These are phyloP conservation scores for Scedosporium aurantiacum DNA, from an alignment of 2,329 filamentous ascomycete species.

Conservation along the genomic window DNA sequence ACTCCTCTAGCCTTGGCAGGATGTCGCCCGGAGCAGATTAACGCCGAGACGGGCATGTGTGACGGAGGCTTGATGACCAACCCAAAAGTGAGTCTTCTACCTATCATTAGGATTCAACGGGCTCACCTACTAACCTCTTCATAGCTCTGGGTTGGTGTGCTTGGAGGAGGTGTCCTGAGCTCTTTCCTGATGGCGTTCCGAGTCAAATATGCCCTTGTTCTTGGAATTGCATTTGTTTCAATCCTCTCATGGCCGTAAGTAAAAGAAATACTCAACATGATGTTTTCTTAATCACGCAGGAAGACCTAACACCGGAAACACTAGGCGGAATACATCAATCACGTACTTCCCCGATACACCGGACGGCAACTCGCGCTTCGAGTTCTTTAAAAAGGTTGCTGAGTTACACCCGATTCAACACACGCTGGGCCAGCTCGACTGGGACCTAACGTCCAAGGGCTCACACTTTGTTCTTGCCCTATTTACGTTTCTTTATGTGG, in stretches of 20 bases:
- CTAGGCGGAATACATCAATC: conserved; percentile 51
- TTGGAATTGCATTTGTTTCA: conserved; percentile 61
- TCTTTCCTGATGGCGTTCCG: conserved; percentile 71
- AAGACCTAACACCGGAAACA: not conserved
- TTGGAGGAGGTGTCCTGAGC: conserved; percentile 68
- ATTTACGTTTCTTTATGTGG: conserved; percentile 82
- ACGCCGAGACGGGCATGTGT: conserved; percentile 37
- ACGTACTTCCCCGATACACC: conserved; percentile 61
- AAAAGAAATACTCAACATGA: conserved; percentile 10
- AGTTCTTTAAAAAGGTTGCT: conserved; percentile 64
- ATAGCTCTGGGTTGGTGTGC: conserved; percentile 64
- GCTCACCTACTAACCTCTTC: not conserved
- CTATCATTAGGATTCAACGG: not conserved
- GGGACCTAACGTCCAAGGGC: conserved; percentile 44
- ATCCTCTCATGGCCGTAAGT: conserved; percentile 64
- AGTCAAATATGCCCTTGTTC: conserved; percentile 63
- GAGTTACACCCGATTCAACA: conserved; percentile 59
- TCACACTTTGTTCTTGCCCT: conserved; percentile 51
- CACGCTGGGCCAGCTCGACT: conserved; percentile 54
- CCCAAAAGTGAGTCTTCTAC: conserved; percentile 44
- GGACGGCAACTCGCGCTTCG: conserved; percentile 53
- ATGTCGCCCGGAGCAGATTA: conserved; percentile 47
- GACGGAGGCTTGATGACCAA: conserved; percentile 60
- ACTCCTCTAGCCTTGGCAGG: conserved; percentile 71
- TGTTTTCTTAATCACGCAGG: not conserved